phyloP scores from a whole-genome alignment of 345 rosid genomes.

The Eucalyptus brandiana region DNA sequence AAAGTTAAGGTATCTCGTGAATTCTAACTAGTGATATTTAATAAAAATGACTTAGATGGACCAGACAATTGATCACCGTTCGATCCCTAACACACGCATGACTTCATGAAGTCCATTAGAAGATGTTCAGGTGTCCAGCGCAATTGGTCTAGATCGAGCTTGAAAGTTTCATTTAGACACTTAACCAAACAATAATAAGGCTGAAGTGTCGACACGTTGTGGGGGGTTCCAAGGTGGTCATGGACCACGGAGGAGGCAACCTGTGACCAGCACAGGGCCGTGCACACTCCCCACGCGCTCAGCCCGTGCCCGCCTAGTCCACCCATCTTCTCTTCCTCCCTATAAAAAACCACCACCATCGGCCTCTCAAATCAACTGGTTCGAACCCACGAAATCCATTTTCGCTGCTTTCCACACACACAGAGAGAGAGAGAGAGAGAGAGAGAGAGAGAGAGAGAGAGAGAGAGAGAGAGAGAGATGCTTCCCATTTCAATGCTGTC shows the following conservation, averaged over 20 bases:
- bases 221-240: not conserved
- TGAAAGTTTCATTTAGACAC: not conserved
- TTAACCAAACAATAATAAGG: not conserved
- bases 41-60: not conserved
- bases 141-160: not conserved
- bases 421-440: not conserved
- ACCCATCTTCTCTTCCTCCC: not conserved
- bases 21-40: not conserved
- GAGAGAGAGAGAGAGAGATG: not conserved
- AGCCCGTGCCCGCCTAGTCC: not conserved
- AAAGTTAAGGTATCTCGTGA: not conserved
- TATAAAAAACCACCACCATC: not conserved
- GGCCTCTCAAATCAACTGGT: not conserved
- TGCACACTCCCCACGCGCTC: not conserved
- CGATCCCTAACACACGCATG: not conserved
- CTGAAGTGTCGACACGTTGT: not conserved
- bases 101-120: not conserved
- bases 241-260: not conserved
- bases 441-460: not conserved
- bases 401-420: not conserved
- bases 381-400: not conserved
- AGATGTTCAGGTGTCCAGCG: not conserved
- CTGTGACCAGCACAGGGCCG: not conserved
- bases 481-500: not conserved
- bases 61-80: accelerated